Base-by-base conservation (phyloP, 2,329 filamentous ascomycete genomes). In the Fusarium aywerte region DNA sequence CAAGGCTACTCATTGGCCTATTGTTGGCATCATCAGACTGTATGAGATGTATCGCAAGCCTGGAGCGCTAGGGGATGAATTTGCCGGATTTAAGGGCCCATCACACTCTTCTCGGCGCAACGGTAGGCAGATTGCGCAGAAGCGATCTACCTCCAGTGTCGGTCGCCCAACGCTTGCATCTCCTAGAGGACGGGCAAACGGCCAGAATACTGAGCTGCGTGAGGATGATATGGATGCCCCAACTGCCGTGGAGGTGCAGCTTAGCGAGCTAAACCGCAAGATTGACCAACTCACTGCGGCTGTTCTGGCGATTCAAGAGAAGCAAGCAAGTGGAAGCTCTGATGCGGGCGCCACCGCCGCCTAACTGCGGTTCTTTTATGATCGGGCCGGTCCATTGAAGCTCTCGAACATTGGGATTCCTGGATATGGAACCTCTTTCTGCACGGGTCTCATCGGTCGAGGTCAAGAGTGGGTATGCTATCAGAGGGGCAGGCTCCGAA, bases 11-110 rank as follows among this genome's bases (percentile, higher is more conserved):
- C 88, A 90, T 70, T 80, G 87, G 44, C 91, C 91, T 31, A 87
- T 92, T 64, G 89, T 93, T 27, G 86, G 79, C n/a, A 79, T 83
- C 43, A 93, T 94, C 68, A 84, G 86, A 76, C 73, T 83, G n/a
- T 93, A 90, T 75, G 90, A 92, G 77, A 80, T 80, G 70, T 65
- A 86, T 43, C 77, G 78, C 21, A 76, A 76, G 57, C 80, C 78
- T 49, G 53, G 60, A 21, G 70, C 79, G 9, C 63, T 74, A 13
- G 70, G 76, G 13, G 81, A 83, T 49, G 81, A 82, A 50, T 84
- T 80, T 65, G 80, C 80, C 58, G 81, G 78, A 27, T 85, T 83
- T 77, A 82, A 81, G 71, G 86, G 82, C 4, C 82, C 82, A 0
- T 78, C 76, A 20, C 74, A 77, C 65, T 55, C 56, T 42, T 65